phyloP scores from a whole-genome alignment of 768 basidiomycete genomes.

The Lactarius hengduanensis region DNA sequence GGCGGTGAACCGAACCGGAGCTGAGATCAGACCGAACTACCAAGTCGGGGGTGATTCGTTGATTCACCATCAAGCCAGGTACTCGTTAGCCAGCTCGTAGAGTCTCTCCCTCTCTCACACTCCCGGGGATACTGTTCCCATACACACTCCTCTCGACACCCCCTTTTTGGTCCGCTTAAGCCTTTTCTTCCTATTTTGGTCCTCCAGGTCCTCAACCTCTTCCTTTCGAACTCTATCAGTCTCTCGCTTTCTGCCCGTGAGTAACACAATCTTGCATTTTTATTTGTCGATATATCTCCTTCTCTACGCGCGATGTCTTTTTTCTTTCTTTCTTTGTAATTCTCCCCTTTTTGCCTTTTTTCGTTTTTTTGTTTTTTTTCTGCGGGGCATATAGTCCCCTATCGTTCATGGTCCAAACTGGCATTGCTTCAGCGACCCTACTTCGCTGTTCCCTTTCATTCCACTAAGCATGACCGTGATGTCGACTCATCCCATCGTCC shows the following conservation, averaged over 20 bases:
- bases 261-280: background rate
- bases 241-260: background rate
- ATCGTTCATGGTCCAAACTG: background rate
- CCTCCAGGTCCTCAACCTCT: background rate
- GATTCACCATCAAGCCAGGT: background rate
- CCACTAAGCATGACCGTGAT: slow-evolving; percentile 16
- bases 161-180: background rate
- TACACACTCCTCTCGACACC: slow-evolving; percentile 3
- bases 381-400: background rate
- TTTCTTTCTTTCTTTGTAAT: background rate
- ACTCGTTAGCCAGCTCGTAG: background rate
- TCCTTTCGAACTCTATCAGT: background rate
- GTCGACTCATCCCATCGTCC: slow-evolving; percentile 23
- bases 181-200: background rate
- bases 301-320: background rate
- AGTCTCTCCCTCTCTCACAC: background rate
- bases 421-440: background rate
- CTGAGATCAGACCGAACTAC: background rate
- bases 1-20: background rate
- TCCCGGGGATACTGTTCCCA: background rate
- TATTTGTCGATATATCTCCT: background rate
- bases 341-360: background rate
- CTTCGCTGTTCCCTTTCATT: background rate
- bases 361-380: background rate
- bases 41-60: background rate